These are phyloP conservation scores for Fulvia fulva DNA, from an alignment of 2,329 filamentous ascomycete genomes.

Conservation along the genomic window DNA sequence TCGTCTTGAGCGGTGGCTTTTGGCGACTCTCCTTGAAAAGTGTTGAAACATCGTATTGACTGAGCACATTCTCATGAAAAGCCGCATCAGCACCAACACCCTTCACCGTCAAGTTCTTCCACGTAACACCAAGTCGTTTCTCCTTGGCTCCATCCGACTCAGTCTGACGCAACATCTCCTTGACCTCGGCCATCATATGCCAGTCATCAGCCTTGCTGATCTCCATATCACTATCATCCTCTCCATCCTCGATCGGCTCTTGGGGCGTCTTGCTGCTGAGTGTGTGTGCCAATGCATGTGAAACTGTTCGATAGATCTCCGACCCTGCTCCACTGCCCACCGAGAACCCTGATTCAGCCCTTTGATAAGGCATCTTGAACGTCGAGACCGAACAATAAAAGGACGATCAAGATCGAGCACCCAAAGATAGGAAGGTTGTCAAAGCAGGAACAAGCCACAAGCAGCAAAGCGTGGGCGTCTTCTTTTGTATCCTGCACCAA, in stretches of 20 bases:
- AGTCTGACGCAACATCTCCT: constrained; percentile 43
- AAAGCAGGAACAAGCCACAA: not conserved
- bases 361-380: not conserved
- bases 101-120: constrained; percentile 61
- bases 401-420: constrained; percentile 1
- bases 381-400: constrained; percentile 1
- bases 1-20: constrained; percentile 57
- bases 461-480: not conserved
- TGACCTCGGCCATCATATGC: constrained; percentile 49
- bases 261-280: constrained; percentile 9
- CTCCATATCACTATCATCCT: constrained; percentile 13
- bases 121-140: constrained; percentile 60
- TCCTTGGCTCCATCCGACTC: constrained; percentile 45
- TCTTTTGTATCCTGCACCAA: not conserved
- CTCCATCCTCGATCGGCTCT: constrained; percentile 3
- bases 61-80: constrained; percentile 57
- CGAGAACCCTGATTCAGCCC: constrained; percentile 10
- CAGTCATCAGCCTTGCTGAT: constrained; percentile 43
- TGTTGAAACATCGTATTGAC: constrained; percentile 49
- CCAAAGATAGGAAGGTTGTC: not conserved
- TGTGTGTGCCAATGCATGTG: constrained; percentile 13
- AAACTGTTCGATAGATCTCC: constrained; percentile 20
- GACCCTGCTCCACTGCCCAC: constrained; percentile 18
- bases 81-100: constrained; percentile 59
- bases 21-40: constrained; percentile 39